Evolutionary conservation across 1,139 yeast genomes (phyloP).

Genomic region (Suhomyces bribrorum): DNA sequence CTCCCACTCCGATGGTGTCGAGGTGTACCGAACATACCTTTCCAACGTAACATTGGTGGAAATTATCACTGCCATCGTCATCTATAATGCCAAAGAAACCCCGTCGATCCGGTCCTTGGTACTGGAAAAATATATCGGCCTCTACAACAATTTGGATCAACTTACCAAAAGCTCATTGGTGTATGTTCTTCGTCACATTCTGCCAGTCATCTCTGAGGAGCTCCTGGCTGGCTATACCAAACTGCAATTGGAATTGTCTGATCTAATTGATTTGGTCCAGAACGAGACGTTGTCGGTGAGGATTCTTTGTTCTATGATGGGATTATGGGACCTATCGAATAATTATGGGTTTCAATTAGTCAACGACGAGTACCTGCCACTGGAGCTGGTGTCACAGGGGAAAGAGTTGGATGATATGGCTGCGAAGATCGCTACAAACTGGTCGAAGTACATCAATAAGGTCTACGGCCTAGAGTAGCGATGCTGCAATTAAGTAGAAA

Average conservation of each 20-base stretch:
- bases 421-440: constrained; percentile 11
- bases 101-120: constrained; percentile 2
- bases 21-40: constrained; percentile 14
- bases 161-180: constrained; percentile 18
- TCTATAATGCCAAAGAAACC: not conserved
- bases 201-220: constrained; percentile 16
- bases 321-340: constrained; percentile 36
- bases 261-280: constrained; percentile 19
- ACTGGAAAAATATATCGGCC: constrained; percentile 11
- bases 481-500: too few relatives aligned
- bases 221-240: not conserved
- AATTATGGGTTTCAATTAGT: constrained; percentile 19
- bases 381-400: not conserved
- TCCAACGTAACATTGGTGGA: constrained; percentile 25
- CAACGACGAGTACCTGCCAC: constrained; percentile 2
- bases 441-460: constrained; percentile 22
- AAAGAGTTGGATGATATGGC: not conserved
- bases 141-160: too few relatives aligned
- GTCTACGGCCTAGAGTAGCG: constrained; percentile 25
- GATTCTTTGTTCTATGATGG: constrained; percentile 33
- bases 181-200: constrained; percentile 22
- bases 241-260: constrained; percentile 13
- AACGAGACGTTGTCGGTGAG: constrained; percentile 28
- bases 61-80: constrained; percentile 19
- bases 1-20: not conserved